Base-by-base conservation (phyloP, 116 monocot species). In the Cymodocea nodosa region DNA sequence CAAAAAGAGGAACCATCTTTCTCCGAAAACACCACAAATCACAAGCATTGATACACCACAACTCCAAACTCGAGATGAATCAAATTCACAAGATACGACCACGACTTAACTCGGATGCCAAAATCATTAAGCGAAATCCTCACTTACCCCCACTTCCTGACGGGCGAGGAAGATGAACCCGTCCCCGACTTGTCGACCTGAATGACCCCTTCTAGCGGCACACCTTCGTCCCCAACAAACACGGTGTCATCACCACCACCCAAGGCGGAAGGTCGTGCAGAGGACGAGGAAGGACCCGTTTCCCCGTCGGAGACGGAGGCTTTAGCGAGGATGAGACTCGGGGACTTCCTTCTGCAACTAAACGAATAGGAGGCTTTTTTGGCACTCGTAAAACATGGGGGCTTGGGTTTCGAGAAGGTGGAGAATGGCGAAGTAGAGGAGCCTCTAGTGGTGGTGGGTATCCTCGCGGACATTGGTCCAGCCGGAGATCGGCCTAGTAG, bases 121-220 rank as follows among this genome's bases (percentile, higher is more conserved):
- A 8, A 4, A 44, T 0, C 44, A 1, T n/a, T 14, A 50, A 63
- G 15, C 25, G 15, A 25, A 15, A 25, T 9, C 17, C 36, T 61
- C 6, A 67, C 71, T 70, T 63, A 83, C 86, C 70, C 78, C 83
- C 75, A 83, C 14, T 74, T 78, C 16, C 68, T 62, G 39, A 75
- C 30, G 6, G 20, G 64, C 11, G 66, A 71, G 16, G 70, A 58
- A 3, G 65, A 23, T 37, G 71, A 66, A 5, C 65, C 19, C 16
- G 65, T 23, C 15, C 73, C 59, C n/a, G 77, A 67, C 73, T 74
- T 81, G 19, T 84, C 87, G 69, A 81, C 71, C 72, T 81, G 81
- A 55, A 88, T 88, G 35, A 88, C 87, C 24, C 81, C 87, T 59
- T 88, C 87, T 17, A 88, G 65, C 14, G 87, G 84, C 15, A 84